Conservation (phyloP, 768 basidiomycete species). For the Megacollybia marginata region DNA sequence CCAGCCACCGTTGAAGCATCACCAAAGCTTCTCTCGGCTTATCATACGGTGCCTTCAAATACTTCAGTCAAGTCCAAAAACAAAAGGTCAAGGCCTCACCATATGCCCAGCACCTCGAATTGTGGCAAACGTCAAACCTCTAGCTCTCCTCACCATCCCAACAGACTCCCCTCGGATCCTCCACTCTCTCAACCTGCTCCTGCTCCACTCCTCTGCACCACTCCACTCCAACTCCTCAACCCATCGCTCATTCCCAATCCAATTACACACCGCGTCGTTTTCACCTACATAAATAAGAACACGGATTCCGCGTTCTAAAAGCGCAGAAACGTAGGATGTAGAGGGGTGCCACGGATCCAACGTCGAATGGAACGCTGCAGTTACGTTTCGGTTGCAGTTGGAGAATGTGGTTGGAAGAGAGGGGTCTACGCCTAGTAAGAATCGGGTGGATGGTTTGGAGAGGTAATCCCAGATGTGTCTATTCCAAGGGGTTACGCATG, state of each 20-base stretch:
- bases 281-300: conserved; percentile 63
- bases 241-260: conserved; percentile 60
- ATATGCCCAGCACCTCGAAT: conserved; percentile 58
- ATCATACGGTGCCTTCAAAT: background rate
- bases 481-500: background rate
- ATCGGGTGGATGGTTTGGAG: conserved; percentile 32
- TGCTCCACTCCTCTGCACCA: conserved; percentile 38
- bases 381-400: conserved; percentile 47
- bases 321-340: conserved; percentile 48
- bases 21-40: background rate
- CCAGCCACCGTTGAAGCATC: background rate
- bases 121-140: conserved; percentile 53
- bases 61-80: background rate
- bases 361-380: conserved; percentile 28
- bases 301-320: conserved; percentile 72
- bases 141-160: conserved; percentile 48
- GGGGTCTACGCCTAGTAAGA: conserved; percentile 38
- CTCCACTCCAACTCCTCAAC: conserved; percentile 54
- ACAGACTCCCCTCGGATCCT: conserved; percentile 42
- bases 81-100: conserved; percentile 28
- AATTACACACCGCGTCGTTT: conserved; percentile 54
- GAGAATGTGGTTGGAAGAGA: conserved; percentile 41
- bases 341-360: conserved; percentile 3
- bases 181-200: conserved; percentile 44
- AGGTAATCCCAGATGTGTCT: conserved; percentile 35